A percentile compares a stretch with the other conserved stretches of the same genome.
Conservation (phyloP, 1,139 yeast species). For the Hyphopichia fennica region DNA sequence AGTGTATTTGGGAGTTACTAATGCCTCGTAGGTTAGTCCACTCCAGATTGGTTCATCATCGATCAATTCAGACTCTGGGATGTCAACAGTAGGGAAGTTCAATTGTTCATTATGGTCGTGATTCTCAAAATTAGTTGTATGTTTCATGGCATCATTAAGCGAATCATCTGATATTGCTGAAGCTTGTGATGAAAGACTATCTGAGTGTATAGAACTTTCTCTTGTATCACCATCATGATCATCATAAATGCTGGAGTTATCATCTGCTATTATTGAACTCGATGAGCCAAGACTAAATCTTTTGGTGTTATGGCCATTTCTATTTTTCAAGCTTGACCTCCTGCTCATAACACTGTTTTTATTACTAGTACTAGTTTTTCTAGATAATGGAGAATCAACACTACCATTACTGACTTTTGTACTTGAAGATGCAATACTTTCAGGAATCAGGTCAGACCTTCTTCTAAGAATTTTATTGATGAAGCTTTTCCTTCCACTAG, state of each 20-base stretch:
- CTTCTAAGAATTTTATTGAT: constrained; percentile 11
- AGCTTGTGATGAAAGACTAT: constrained; percentile 6
- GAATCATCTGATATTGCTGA: constrained; percentile 3
- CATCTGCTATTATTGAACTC: constrained; percentile 4
- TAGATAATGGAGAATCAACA: not conserved
- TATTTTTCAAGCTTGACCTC: not conserved
- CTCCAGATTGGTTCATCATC: constrained; percentile 26
- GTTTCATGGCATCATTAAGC: constrained; percentile 1
- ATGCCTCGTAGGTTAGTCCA: constrained; percentile 38
- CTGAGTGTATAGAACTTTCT: not conserved
- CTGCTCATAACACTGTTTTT: not conserved
- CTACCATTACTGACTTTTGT: constrained; percentile 1
- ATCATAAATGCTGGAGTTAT: constrained; percentile 5
- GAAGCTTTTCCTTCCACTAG: constrained; percentile 10
- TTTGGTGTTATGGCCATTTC: not conserved
- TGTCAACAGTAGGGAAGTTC: constrained; percentile 10
- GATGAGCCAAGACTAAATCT: not conserved
- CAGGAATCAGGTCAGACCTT: constrained; percentile 4
- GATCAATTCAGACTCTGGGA: constrained; percentile 6
- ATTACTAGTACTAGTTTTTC: not conserved
- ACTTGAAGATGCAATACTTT: constrained; percentile 3
- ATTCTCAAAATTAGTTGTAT: constrained; percentile 9
- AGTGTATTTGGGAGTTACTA: constrained; percentile 55
- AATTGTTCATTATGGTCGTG: constrained; percentile 13
- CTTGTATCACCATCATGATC: constrained; percentile 6